Evolutionary conservation across 768 basidiomycete species (phyloP), one percentile per base, ranked within the genome.

Genomic region (Suillus clintonianus): DNA sequence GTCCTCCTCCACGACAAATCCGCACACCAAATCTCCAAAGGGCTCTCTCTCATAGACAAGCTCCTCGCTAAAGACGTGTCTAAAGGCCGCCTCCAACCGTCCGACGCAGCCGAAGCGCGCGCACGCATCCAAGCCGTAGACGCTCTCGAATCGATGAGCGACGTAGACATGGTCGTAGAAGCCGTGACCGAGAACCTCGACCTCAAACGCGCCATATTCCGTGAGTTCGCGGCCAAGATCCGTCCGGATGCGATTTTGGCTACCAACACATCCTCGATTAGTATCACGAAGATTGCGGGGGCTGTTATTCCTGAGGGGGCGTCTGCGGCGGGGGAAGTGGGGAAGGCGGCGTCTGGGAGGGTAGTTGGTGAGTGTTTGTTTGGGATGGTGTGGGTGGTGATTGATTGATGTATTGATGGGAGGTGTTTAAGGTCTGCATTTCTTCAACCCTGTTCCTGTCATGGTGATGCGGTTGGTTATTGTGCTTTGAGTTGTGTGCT

Each of bases 371-470:
- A 63, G 86, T 60, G 56, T 3, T 41, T 60, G 56, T 3, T 41
- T 51, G 11, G 27, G 39, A 39, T 37, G 22, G 4, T 19, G 48
- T 17, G 34, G 24, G 45, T 19, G 15, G 41, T 8, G 48, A 53
- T 41, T 53, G 43, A 51, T 55, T 22, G 15, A 39, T 42, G 27
- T 27, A 27, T 27, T 27, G 27, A 27, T 27, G 34, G 61, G 41
- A 62, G 48, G 63, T 34, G 34, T 34, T 48, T 13, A 59, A 94
- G 93, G 89, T 14, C 80, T 97, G 47, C 95, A 97, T 74, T 97
- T 95, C 81, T 97, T 97, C 81, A 97, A 98, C 71, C 96, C 96
- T 5, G 96, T 97, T 5, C 96, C 96, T 3, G 92, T 97, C 37
- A 97, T 97, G 95, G 92, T 93, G 85, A 67, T 54, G 14, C 30